Evolutionary conservation across 352 stramenopile species (phyloP), one percentile per base, ranked within the genome.

Genomic region (Phytophthora pini): DNA sequence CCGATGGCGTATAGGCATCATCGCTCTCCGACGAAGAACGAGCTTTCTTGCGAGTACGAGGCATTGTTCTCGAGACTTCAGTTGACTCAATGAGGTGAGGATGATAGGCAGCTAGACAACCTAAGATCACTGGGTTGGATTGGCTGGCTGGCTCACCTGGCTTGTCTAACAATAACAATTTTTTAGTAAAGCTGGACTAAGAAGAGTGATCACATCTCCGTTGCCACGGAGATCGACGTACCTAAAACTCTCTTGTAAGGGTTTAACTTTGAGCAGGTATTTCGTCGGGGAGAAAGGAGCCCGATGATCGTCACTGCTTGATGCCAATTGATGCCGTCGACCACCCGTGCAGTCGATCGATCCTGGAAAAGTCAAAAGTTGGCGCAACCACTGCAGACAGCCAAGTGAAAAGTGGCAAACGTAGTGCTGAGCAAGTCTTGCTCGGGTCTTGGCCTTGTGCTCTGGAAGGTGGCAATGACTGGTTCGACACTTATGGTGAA

Each of bases 21-120:
- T 74, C 61, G 20, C 56, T 65, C 22, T 69, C 50, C 29, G 62
- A 65, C 36, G 67, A 65, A 31, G 55, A 51, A 7, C 53, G 56
- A 56, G 56, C 43, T 70, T 70, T 76, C 67, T 79, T 79, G 41
- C 55, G 65, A 40, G 38, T 56, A 15, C 61, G 56, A 54, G 71
- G 39, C 67, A 79, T 79, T 61, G 17, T 48, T 53, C 34, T 54
- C 27, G 29, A 43, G 31, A 4, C 31, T 36, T 36, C 1, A 67
- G 20, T 56, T 53, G 29, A 46, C 31, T 41, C 8, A 52, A 39
- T 40, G 22, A 43, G 53, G 24, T 59, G 48, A 36, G 31, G 31
- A 36, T 36, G 22, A 32, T 34, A 27, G 43, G 24, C 58, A 32
- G 41, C 15, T n/a, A 53, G 17, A 46, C 12, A 40, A 39, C 44